These are phyloP conservation scores for Sonneratia alba DNA, from an alignment of 345 rosid genomes.

Conservation along the genomic window DNA sequence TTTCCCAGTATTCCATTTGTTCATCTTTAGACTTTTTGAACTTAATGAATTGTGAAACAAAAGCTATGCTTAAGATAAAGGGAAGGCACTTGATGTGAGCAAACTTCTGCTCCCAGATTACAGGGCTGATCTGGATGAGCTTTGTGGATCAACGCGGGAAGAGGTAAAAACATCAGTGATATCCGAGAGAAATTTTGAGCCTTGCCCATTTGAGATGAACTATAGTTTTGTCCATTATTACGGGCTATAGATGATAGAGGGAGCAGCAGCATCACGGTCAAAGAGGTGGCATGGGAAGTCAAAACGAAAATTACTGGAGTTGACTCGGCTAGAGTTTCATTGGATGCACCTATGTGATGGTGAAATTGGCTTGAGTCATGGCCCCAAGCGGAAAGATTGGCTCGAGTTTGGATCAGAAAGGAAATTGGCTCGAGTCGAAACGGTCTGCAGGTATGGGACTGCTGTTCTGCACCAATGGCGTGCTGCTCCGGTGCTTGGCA, in stretches of 20 bases:
- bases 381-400: too few species aligned
- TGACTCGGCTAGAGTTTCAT: too few species aligned
- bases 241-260: too few species aligned
- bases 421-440: conserved; percentile 41
- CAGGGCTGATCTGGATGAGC: conserved; percentile 87
- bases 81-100: conserved; percentile 78
- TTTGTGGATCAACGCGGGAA: conserved; percentile 79
- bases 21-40: conserved; percentile 33
- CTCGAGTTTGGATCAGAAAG: too few species aligned
- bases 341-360: too few species aligned
- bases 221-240: background rate
- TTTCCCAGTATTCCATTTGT: background rate
- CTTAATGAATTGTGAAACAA: conserved; percentile 7
- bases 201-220: background rate
- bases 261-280: too few species aligned
- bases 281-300: too few species aligned
- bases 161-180: conserved; percentile 33
- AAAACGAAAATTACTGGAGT: too few species aligned
- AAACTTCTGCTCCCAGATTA: conserved; percentile 87
- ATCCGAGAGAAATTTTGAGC: background rate
- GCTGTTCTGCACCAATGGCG: conserved; percentile 90
- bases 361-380: too few species aligned
- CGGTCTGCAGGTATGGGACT: conserved; percentile 70
- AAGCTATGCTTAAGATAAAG: conserved; percentile 91
- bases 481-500: conserved; percentile 76